These are phyloP conservation scores for Azolla pinnata DNA, from an alignment of 75 land plant species.

Conservation along the genomic window DNA sequence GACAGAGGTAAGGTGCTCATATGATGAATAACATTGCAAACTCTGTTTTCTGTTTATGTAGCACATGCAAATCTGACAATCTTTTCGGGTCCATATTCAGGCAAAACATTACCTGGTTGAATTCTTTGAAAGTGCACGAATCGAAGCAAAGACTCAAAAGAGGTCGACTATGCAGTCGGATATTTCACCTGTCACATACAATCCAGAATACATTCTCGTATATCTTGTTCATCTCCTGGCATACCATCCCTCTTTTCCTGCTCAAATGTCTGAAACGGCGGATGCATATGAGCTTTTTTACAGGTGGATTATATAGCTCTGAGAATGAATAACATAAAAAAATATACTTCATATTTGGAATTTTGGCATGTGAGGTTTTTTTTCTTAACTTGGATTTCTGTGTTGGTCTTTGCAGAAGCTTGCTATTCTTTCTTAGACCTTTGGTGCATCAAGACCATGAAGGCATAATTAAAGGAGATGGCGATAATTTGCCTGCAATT, in stretches of 20 bases:
- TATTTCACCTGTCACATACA: constrained; percentile 16
- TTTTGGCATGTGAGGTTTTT: constrained; percentile 1
- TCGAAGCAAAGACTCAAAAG: constrained; percentile 39
- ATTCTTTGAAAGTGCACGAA: constrained; percentile 58
- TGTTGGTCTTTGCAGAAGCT: constrained; percentile 40
- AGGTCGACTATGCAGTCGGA: constrained; percentile 31
- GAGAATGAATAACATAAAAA: neutral
- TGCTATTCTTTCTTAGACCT: constrained; percentile 57
- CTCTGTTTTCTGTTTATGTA: too few relatives aligned
- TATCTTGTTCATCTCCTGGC: constrained; percentile 81
- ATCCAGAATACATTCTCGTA: constrained; percentile 62
- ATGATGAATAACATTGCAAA: too few relatives aligned
- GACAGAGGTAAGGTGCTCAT: constrained; percentile 39
- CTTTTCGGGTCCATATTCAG: constrained; percentile 31
- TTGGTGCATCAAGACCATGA: constrained; percentile 53
- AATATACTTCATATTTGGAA: neutral
- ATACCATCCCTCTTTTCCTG: constrained; percentile 59
- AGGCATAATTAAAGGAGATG: constrained; percentile 22
- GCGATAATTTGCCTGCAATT: constrained; percentile 42
- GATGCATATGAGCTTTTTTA: constrained; percentile 62
- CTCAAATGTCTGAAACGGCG: constrained; percentile 39
- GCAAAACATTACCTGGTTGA: constrained; percentile 53
- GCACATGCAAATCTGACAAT: constrained; percentile 10
- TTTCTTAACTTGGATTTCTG: neutral
- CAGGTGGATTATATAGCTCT: constrained; percentile 40